Percentiles rank a stretch among this genome's conserved stretches.
Evolutionary conservation across 75 land plant genomes (phyloP).

Genomic region (Picea glauca): DNA sequence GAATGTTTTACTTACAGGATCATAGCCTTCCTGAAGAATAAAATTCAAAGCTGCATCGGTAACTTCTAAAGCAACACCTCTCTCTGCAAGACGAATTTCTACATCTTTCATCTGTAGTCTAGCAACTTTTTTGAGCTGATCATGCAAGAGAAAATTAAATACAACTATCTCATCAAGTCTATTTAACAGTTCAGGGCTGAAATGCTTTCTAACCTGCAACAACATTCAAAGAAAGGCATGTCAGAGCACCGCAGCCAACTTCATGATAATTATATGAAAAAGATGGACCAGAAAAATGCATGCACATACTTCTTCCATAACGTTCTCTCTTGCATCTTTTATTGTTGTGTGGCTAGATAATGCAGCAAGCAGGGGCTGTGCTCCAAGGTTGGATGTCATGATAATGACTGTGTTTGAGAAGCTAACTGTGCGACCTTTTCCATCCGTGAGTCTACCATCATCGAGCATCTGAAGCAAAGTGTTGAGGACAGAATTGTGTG

Average conservation of each 20-base stretch:
- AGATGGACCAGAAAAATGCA: not conserved
- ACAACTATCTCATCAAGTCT: conserved; percentile 97
- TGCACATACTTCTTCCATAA: conserved; percentile 71
- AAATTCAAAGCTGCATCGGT: conserved; percentile 82
- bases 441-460: conserved; percentile 97
- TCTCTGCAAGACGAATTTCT: conserved; percentile 83
- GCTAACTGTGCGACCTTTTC: conserved; percentile 93
- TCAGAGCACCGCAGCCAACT: not conserved
- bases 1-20: conserved; percentile 58
- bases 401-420: conserved; percentile 89
- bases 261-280: not conserved
- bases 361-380: conserved; percentile 84
- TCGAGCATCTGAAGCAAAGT: conserved; percentile 89
- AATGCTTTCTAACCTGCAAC: conserved; percentile 74
- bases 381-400: conserved; percentile 95
- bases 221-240: not conserved
- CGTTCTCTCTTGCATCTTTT: conserved; percentile 63
- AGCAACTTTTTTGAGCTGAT: conserved; percentile 80
- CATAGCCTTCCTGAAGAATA: conserved; percentile 75
- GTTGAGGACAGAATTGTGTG: conserved; percentile 84
- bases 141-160: conserved; percentile 87
- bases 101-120: conserved; percentile 95
- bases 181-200: conserved; percentile 91
- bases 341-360: conserved; percentile 61
- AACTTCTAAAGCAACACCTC: conserved; percentile 88